Percentiles rank a stretch among this genome's conserved stretches.
Conservation (phyloP, 768 basidiomycete species). For the Auricularia cornea region DNA sequence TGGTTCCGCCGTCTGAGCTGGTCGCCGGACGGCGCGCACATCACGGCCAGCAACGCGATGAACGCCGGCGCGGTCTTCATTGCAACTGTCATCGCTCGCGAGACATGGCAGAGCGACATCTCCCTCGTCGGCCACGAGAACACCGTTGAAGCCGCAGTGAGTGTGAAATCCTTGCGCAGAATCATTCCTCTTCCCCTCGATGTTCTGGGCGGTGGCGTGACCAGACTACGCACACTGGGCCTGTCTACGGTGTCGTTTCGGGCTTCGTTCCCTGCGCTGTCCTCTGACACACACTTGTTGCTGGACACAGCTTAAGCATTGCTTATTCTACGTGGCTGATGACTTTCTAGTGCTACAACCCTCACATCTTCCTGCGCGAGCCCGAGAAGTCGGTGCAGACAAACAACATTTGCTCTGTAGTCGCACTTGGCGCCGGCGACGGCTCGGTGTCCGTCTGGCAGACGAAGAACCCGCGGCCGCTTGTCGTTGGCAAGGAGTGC, state of each 20-base stretch:
- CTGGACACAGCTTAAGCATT: too few species aligned
- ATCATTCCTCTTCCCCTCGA: too few species aligned
- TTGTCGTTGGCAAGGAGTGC: conserved; percentile 89
- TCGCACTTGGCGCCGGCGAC: conserved; percentile 91
- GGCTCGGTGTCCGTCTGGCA: conserved; percentile 94
- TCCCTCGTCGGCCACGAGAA: conserved; percentile 96
- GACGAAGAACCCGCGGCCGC: conserved; percentile 81
- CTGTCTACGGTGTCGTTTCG: too few species aligned
- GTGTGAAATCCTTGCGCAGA: too few species aligned
- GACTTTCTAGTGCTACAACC: conserved; percentile 68
- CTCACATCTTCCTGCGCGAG: conserved; percentile 84
- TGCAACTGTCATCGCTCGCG: conserved; percentile 87
- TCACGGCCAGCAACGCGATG: conserved; percentile 94
- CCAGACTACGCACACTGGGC: too few species aligned
- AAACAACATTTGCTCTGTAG: conserved; percentile 81
- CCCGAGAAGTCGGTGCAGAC: conserved; percentile 58
- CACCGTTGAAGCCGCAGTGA: conserved; percentile 78
- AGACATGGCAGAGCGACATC: conserved; percentile 84
- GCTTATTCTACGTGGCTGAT: conserved; percentile 36
- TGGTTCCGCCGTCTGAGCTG: conserved; percentile 92
- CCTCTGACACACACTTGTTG: too few species aligned
- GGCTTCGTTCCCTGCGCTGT: too few species aligned
- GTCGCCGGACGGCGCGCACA: conserved; percentile 99
- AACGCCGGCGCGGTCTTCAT: conserved; percentile 97
- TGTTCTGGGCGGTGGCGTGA: too few species aligned